phyloP scores from a whole-genome alignment of 345 rosid genomes.

The Aegle marmelos region DNA sequence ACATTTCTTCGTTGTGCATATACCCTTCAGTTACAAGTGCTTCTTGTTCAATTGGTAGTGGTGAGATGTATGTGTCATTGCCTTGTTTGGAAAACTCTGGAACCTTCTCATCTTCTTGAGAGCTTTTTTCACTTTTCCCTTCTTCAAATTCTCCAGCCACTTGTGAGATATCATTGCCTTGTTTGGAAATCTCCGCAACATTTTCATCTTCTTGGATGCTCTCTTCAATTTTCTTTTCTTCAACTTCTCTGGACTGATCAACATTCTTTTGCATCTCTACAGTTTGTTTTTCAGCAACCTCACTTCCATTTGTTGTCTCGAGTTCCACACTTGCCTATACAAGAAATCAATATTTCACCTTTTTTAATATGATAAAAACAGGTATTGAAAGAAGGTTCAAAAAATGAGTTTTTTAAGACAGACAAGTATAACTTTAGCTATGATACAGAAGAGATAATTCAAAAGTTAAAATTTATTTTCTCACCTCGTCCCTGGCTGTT shows the following conservation, averaged over 20 bases:
- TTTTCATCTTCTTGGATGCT: slow-evolving; percentile 3
- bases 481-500: slow-evolving; percentile 21
- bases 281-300: slow-evolving; percentile 16
- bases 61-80: slow-evolving; percentile 3
- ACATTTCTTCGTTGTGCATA: background rate
- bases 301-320: slow-evolving; percentile 6
- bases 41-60: slow-evolving; percentile 11
- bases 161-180: slow-evolving; percentile 10
- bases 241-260: background rate
- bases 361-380: background rate
- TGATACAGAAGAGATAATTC: too few relatives aligned
- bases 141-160: background rate
- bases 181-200: background rate
- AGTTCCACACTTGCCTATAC: slow-evolving; percentile 29
- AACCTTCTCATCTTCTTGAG: background rate
- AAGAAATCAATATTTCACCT: slow-evolving; percentile 10
- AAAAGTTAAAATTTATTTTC: background rate
- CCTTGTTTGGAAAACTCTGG: slow-evolving; percentile 13
- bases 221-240: slow-evolving; percentile 1
- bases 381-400: background rate
- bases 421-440: background rate
- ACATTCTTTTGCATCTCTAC: background rate
- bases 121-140: background rate
- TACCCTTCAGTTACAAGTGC: background rate
- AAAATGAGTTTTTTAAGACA: background rate